phyloP scores from a whole-genome alignment of 2,329 filamentous ascomycete species.

The Ophiocordyceps sinensis region DNA sequence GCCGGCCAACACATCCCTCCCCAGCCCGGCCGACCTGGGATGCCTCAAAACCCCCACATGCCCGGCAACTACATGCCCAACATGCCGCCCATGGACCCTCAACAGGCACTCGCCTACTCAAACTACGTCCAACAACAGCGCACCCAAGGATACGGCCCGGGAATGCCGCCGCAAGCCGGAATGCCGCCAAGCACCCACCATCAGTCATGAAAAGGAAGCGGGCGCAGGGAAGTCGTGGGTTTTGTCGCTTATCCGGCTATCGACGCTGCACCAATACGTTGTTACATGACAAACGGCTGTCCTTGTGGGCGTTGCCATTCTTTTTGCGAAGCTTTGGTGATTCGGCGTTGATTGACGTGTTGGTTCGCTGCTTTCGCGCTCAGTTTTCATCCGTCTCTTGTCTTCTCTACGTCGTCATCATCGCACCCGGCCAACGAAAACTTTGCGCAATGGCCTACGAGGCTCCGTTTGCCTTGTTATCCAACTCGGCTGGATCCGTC shows the following conservation, averaged over 20 bases:
- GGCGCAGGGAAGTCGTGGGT: conserved; percentile 2
- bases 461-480: neutral
- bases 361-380: conserved; percentile 12
- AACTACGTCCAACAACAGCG: conserved; percentile 71
- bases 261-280: conserved; percentile 31
- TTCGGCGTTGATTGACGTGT: conserved; percentile 27
- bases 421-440: neutral
- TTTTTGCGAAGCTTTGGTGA: conserved; percentile 25
- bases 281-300: conserved; percentile 12
- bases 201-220: conserved; percentile 42
- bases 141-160: conserved; percentile 53
- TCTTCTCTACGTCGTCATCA: conserved; percentile 1
- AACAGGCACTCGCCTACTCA: conserved; percentile 71
- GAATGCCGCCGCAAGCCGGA: conserved; percentile 61
- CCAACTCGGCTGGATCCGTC: neutral
- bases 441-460: neutral
- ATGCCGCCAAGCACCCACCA: conserved; percentile 76
- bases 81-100: conserved; percentile 57
- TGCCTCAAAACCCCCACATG: conserved; percentile 51
- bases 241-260: conserved; percentile 40
- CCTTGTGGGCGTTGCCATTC: conserved; percentile 17
- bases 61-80: conserved; percentile 46
- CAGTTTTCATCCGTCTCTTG: conserved; percentile 6
- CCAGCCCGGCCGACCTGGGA: conserved; percentile 41
- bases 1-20: conserved; percentile 61